A percentile compares a stretch with the other conserved stretches of the same genome.
Conservation (phyloP, 176 grass and related monocot genomes). For the Ensete ventricosum region DNA sequence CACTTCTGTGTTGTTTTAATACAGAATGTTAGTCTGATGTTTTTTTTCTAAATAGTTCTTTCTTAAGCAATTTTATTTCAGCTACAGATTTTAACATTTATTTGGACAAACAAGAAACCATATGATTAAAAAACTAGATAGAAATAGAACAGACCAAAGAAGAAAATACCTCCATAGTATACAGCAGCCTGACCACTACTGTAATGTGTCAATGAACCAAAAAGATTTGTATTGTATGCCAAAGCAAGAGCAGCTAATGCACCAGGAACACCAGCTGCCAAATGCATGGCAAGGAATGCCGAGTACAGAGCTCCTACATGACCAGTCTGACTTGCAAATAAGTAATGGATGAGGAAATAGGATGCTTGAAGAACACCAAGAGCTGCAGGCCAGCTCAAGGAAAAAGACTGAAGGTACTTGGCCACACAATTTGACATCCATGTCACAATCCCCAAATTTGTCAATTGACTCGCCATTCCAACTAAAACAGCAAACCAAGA, state of each 20-base stretch:
- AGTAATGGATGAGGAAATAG: constrained; percentile 77
- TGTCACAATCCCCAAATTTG: constrained; percentile 70
- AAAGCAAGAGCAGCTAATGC: constrained; percentile 56
- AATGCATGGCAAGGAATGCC: constrained; percentile 76
- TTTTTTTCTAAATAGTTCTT: background rate
- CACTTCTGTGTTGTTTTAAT: background rate
- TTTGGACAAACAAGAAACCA: background rate
- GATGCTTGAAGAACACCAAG: constrained; percentile 62
- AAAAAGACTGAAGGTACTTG: constrained; percentile 55
- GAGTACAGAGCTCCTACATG: constrained; percentile 83
- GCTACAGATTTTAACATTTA: background rate
- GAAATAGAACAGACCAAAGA: background rate
- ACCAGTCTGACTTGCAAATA: constrained; percentile 83
- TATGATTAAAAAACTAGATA: background rate
- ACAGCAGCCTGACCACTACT: constrained; percentile 83
- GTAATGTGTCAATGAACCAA: constrained; percentile 71
- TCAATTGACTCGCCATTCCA: constrained; percentile 74
- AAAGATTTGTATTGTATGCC: constrained; percentile 77
- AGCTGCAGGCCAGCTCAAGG: constrained; percentile 58
- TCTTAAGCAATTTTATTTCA: background rate
- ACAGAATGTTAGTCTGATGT: no score
- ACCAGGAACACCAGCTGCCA: constrained; percentile 62
- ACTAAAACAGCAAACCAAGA: constrained; percentile 83
- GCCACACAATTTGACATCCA: constrained; percentile 76
- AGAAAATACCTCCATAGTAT: constrained; percentile 78